phyloP scores from a whole-genome alignment of 2,329 filamentous ascomycete genomes.

The Xylariaceae sp. region DNA sequence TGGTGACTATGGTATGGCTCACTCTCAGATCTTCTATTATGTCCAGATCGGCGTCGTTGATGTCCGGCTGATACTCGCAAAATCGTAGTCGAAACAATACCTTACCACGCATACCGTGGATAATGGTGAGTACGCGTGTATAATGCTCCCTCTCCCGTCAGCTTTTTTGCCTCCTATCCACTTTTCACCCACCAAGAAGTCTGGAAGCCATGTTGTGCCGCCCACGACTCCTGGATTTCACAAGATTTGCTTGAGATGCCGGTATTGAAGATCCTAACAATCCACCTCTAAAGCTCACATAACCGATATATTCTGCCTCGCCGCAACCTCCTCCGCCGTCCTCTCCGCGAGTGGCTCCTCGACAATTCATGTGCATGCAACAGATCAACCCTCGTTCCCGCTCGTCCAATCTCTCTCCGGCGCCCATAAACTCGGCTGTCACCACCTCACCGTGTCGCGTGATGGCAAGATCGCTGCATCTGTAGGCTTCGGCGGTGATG shows the following conservation, averaged over 20 bases:
- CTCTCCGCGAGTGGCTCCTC: conserved; percentile 84
- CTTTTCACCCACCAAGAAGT: not conserved
- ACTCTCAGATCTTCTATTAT: not conserved
- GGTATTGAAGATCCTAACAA: conserved; percentile 24
- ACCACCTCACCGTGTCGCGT: conserved; percentile 72
- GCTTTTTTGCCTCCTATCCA: not conserved
- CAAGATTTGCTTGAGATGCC: conserved; percentile 15
- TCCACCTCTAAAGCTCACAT: conserved; percentile 59
- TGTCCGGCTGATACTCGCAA: conserved; percentile 8
- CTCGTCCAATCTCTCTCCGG: conserved; percentile 73
- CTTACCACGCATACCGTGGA: conserved; percentile 88
- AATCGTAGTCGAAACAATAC: conserved; percentile 96
- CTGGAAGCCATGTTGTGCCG: not conserved
- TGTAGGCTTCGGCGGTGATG: conserved; percentile 83
- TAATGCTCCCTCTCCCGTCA: not conserved
- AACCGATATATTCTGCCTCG: conserved; percentile 79
- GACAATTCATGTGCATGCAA: conserved; percentile 75
- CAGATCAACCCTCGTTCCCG: conserved; percentile 65
- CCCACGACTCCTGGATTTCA: not conserved
- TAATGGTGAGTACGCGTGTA: conserved; percentile 55
- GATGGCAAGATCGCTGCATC: conserved; percentile 72
- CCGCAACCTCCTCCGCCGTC: conserved; percentile 67
- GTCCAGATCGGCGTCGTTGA: not conserved
- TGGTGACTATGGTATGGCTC: conserved; percentile 39
- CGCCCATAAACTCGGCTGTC: conserved; percentile 84